Conservation (phyloP, 306 rosid genomes). For the Cucumis hystrix region DNA sequence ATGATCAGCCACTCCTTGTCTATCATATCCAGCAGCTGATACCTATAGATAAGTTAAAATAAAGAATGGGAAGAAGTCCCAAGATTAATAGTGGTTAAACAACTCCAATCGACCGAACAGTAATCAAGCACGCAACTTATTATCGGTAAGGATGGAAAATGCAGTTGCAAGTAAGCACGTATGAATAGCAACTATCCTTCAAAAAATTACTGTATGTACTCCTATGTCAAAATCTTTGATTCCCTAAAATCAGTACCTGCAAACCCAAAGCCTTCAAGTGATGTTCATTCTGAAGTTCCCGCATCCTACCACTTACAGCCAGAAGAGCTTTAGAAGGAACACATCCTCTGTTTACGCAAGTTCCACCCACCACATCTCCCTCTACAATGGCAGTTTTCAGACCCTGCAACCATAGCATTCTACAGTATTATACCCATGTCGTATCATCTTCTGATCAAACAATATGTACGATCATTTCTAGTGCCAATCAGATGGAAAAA, state of each 20-base stretch:
- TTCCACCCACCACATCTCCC: constrained; percentile 95
- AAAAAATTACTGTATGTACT: not conserved
- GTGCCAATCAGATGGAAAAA: not conserved
- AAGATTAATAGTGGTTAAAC: not conserved
- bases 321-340: constrained; percentile 98
- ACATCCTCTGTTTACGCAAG: constrained; percentile 96
- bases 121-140: not conserved
- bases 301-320: constrained; percentile 97
- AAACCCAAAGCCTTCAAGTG: constrained; percentile 84
- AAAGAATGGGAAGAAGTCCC: constrained; percentile 5
- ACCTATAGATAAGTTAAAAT: constrained; percentile 28
- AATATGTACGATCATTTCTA: not conserved
- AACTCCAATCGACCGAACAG: not conserved
- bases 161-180: not conserved
- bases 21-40: constrained; percentile 72
- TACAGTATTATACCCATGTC: not conserved
- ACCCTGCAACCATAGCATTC: constrained; percentile 40
- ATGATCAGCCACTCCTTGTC: constrained; percentile 98
- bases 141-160: not conserved
- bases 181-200: not conserved
- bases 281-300: constrained; percentile 77
- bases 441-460: not conserved
- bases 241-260: constrained; percentile 38
- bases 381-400: constrained; percentile 86
- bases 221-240: not conserved